Conservation (phyloP, 805 yeast genomes). For the Komagataella pseudopastoris region DNA sequence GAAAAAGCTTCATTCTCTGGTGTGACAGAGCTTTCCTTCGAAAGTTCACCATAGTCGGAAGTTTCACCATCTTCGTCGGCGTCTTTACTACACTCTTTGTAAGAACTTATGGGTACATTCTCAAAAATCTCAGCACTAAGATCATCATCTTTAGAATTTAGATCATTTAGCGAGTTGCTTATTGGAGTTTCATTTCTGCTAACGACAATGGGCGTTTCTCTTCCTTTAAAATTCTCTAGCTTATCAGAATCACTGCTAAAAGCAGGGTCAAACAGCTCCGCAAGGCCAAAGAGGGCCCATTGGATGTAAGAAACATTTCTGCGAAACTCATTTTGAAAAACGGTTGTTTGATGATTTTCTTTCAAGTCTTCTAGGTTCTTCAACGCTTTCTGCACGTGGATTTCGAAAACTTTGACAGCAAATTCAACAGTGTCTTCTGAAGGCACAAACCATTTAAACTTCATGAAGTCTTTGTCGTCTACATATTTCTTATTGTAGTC, state of each 20-base stretch:
- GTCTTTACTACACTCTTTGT: not conserved
- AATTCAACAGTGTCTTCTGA: slow-evolving; percentile 30
- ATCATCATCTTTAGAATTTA: not conserved
- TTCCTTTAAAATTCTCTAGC: slow-evolving; percentile 10
- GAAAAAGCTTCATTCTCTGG: slow-evolving; percentile 30
- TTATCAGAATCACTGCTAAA: slow-evolving; percentile 17
- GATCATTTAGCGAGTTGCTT: not conserved
- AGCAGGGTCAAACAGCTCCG: slow-evolving; percentile 56
- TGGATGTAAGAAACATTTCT: slow-evolving; percentile 43
- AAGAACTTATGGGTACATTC: not conserved
- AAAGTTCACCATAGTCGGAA: slow-evolving; percentile 11
- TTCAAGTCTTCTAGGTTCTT: not conserved
- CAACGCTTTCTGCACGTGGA: not conserved
- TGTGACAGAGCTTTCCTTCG: slow-evolving; percentile 41
- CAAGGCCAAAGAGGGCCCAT: slow-evolving; percentile 51
- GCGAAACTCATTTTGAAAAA: slow-evolving; percentile 18
- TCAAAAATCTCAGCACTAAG: not conserved
- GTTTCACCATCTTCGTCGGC: not conserved
- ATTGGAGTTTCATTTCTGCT: not conserved
- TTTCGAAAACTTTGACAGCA: slow-evolving; percentile 2
- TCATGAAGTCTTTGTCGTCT: slow-evolving; percentile 18
- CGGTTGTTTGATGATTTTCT: not conserved
- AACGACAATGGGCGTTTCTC: slow-evolving; percentile 6
- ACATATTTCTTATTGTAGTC: slow-evolving; percentile 22
- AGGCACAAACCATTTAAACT: slow-evolving; percentile 73